Evolutionary conservation across 305 asterid species (phyloP), one percentile per base, ranked within the genome.

Genomic region (Fraxinus albicans): DNA sequence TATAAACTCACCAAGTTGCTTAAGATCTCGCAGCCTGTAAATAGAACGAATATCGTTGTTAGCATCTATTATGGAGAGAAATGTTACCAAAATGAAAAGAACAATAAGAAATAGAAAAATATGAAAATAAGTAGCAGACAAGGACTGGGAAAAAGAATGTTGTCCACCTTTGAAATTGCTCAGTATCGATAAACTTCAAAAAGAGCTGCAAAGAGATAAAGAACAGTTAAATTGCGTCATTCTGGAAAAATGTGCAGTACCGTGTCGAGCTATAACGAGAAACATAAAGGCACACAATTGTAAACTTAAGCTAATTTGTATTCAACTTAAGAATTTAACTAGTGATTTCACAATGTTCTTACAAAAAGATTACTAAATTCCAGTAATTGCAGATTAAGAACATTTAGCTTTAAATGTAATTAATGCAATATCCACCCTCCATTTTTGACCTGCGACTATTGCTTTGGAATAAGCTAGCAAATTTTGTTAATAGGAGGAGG

Each of bases 21-120:
- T 96, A 84, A 96, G 98, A 70, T 96, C 97, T 15, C 98, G 99
- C 86, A 96, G 91, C 97, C 99, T 94, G 92, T 44, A 87, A 86
- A 77, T 29, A 84, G 77, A 87, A 77, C 77, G 84, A 65, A 79
- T 33, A 85, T 69, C 19, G 53, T 63, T 53, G 76, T 87, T 83
- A 85, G 86, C 80, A 79, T 77, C 85, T 72, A 83, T 76, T 67
- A 53, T 75, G 72, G 19, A 79, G 25, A 31, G 23, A 58, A 34
- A 74, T 63, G 74, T 47, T 23, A 6, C 8, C 79, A 79, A 65
- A 47, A 77, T 80, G 50, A 70, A 76, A 36, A 12, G 19, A 36
- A 76, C 17, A 19, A 12, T 17, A 13, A 73, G 82, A 17, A 70
- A 67, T 70, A 60, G 42, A 77, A 31, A 70, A 1, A 80, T 40